phyloP scores from a whole-genome alignment of 2,329 filamentous ascomycete species.

The Fusarium begoniae region DNA sequence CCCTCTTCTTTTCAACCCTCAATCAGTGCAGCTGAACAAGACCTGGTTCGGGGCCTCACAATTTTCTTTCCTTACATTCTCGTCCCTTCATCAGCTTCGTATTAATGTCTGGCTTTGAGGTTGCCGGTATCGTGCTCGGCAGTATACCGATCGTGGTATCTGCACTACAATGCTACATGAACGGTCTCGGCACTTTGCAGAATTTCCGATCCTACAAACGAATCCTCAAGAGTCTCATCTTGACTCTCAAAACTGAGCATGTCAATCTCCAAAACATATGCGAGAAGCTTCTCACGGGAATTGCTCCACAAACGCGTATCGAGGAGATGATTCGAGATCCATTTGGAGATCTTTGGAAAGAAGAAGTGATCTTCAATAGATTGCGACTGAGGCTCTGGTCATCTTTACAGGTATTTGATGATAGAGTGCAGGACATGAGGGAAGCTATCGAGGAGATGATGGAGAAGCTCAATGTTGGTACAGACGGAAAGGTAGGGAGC shows the following conservation, averaged over 20 bases:
- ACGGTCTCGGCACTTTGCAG: not conserved
- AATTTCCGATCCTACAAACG: not conserved
- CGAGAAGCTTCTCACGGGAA: not conserved
- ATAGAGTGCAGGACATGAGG: not conserved
- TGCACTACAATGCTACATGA: not conserved
- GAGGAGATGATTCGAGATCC: not conserved
- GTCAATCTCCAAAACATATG: not conserved
- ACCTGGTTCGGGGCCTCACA: accelerated
- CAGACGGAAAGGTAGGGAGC: not conserved
- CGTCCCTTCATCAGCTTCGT: accelerated
- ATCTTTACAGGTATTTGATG: not conserved
- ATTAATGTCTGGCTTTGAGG: not conserved
- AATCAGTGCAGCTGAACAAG: not conserved
- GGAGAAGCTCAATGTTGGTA: not conserved
- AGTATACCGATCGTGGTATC: not conserved
- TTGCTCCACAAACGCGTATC: not conserved
- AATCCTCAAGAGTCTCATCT: not conserved
- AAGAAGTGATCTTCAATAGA: not conserved
- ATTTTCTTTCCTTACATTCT: accelerated
- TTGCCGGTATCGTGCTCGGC: not conserved
- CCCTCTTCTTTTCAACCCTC: not conserved
- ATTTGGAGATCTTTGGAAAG: not conserved
- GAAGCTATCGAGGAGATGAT: not conserved
- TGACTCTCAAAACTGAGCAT: not conserved
- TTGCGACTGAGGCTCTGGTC: not conserved